Evolutionary conservation across 2,329 filamentous ascomycete genomes (phyloP).

Genomic region (Trichoderma gracile): DNA sequence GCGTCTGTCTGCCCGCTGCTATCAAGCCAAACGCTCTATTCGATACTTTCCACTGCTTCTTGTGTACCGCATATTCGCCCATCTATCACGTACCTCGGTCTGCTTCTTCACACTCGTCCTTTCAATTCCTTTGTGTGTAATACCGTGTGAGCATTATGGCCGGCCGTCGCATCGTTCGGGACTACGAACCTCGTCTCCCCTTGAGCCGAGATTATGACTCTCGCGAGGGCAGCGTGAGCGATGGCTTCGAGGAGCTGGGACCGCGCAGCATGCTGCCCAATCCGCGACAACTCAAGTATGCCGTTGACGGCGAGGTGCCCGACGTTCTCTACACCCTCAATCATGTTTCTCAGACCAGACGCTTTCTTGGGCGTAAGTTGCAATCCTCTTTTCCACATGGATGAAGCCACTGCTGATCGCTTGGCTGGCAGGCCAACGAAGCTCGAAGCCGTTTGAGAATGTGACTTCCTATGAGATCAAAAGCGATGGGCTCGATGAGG

Average conservation of each 20-base stretch:
- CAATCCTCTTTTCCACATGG: not conserved
- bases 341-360: slow-evolving; percentile 40
- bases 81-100: not conserved
- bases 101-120: not conserved
- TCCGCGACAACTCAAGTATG: not conserved
- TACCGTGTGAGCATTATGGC: slow-evolving; percentile 1
- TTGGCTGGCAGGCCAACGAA: slow-evolving; percentile 39
- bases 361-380: slow-evolving; percentile 41
- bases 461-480: slow-evolving; percentile 35
- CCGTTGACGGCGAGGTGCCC: slow-evolving; percentile 41
- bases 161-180: not conserved
- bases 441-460: slow-evolving; percentile 42
- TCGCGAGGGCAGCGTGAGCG: slow-evolving; percentile 10
- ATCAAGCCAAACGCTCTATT: not conserved
- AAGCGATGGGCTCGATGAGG: slow-evolving; percentile 30
- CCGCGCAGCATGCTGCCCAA: slow-evolving; percentile 23
- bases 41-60: not conserved
- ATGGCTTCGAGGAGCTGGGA: slow-evolving; percentile 19
- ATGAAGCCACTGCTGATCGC: slow-evolving; percentile 26
- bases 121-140: too few relatives aligned
- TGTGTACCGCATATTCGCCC: not conserved
- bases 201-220: not conserved
- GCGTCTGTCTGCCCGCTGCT: not conserved
- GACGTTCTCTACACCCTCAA: slow-evolving; percentile 47
- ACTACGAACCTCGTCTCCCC: not conserved